Evolutionary conservation across 352 stramenopile genomes (phyloP), one percentile per base, ranked within the genome.

Genomic region (Pythium dissotocum): DNA sequence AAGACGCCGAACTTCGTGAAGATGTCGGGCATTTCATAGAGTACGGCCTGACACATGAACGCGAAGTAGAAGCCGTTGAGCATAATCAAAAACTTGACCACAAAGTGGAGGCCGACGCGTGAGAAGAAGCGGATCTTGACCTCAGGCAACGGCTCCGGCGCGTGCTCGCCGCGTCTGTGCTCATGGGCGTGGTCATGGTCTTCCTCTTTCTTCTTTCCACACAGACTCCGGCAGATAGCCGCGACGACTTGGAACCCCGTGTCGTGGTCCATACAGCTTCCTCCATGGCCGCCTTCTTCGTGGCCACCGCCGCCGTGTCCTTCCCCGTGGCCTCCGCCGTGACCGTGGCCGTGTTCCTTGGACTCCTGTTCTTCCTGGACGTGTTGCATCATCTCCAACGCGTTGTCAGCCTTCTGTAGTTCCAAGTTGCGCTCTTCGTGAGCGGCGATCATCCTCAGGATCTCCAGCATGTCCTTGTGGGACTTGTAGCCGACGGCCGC

Each of bases 21-120:
- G 28, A 71, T 28, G 21, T 66, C 58, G 24, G 49, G 58, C 40
- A 72, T n/a, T 42, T 72, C 52, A 32, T 72, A 72, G 30, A 67
- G 21, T 12, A 72, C 54, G 35, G 38, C 36, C 26, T 72, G 65
- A 33, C 65, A 72, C 38, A 72, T 54, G 59, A 72, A 59, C 38
- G 65, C 65, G 14, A 67, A 53, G 59, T 72, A 72, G 53, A 72
- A 72, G 10, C 51, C 65, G 30, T 72, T 67, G 8, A 67, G 48
- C 66, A 72, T 72, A 53, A 72, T 52, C 28, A 62, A 56, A n/a
- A 69, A 69, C 62, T 69, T 64, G 55, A 63, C 63, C 35, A 63
- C 12, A 54, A 63, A 69, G 55, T 69, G 63, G 53, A 68, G 60
- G 13, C 32, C 52, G 28, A 68, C 28, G 1, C 64, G 64, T 9